Conservation (phyloP, 148 eudicot genomes). For the Persicaria tinctoria region DNA sequence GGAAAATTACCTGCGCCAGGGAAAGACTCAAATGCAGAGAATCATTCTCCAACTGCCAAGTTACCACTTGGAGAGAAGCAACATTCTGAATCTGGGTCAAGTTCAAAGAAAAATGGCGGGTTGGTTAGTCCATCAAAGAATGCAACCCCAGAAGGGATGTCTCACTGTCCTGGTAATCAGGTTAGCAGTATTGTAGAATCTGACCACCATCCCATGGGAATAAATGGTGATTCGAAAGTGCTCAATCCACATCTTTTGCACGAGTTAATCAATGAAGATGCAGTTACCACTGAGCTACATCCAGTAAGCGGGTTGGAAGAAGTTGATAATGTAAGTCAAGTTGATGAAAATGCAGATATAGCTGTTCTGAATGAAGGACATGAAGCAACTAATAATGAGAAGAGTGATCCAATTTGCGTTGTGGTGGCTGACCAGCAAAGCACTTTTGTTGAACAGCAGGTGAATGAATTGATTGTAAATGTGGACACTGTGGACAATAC, state of each 20-base stretch:
- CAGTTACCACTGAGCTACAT: neutral
- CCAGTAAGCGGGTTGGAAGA: neutral
- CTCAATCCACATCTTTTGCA: neutral
- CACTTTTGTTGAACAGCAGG: neutral
- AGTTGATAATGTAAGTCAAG: neutral
- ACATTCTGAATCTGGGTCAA: neutral
- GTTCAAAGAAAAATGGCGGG: neutral
- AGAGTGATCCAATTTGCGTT: neutral
- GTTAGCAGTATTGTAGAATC: neutral
- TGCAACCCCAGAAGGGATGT: neutral
- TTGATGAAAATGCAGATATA: constrained; percentile 4
- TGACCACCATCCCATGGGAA: neutral
- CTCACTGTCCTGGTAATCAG: neutral
- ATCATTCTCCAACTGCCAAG: neutral
- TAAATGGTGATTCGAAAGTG: neutral
- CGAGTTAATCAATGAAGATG: neutral
- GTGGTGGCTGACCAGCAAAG: neutral
- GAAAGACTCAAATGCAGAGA: constrained; percentile 9
- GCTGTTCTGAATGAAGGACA: neutral
- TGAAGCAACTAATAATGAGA: neutral
- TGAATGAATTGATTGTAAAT: neutral
- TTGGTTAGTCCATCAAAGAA: constrained; percentile 3
- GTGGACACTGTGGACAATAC: neutral
- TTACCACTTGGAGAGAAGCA: constrained; percentile 3
- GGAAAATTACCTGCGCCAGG: constrained; percentile 16